A percentile compares a stretch with the other conserved stretches of the same genome.
Conservation (phyloP, 805 yeast genomes). For the Kazachstania viticola region DNA sequence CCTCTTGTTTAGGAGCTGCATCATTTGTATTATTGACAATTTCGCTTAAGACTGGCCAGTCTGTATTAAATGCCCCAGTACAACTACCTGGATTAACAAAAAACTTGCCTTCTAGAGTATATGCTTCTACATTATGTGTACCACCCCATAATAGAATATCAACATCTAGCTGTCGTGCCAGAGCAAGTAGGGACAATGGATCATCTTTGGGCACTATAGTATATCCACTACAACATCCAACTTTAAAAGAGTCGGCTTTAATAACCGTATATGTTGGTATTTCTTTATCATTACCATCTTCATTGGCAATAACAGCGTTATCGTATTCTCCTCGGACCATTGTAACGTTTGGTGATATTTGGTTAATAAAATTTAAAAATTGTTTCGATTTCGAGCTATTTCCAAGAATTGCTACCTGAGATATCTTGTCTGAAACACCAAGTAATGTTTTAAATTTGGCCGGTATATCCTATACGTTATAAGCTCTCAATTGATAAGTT, state of each 20-base stretch:
- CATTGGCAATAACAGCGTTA: conserved; percentile 26
- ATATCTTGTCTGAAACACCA: conserved; percentile 66
- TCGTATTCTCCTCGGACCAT: conserved; percentile 81
- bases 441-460: conserved; percentile 58
- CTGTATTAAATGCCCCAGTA: conserved; percentile 76
- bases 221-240: conserved; percentile 81
- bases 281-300: conserved; percentile 6
- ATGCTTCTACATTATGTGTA: conserved; percentile 85
- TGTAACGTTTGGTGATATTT: conserved; percentile 60
- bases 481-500: background rate
- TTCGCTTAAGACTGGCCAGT: conserved; percentile 36
- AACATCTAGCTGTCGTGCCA: conserved; percentile 85
- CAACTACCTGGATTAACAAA: conserved; percentile 96
- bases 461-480: conserved; percentile 31
- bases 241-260: conserved; percentile 55
- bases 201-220: conserved; percentile 77
- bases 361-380: conserved; percentile 51
- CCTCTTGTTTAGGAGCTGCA: background rate
- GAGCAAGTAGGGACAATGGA: conserved; percentile 67
- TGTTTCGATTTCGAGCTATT: conserved; percentile 61
- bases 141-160: conserved; percentile 91
- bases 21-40: conserved; percentile 6
- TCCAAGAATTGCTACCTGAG: conserved; percentile 77
- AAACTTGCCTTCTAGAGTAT: conserved; percentile 82
- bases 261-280: conserved; percentile 54